A percentile compares a stretch with the other conserved stretches of the same genome.
Evolutionary conservation across 352 stramenopile species (phyloP).

Genomic region (Globisporangium parvum): DNA sequence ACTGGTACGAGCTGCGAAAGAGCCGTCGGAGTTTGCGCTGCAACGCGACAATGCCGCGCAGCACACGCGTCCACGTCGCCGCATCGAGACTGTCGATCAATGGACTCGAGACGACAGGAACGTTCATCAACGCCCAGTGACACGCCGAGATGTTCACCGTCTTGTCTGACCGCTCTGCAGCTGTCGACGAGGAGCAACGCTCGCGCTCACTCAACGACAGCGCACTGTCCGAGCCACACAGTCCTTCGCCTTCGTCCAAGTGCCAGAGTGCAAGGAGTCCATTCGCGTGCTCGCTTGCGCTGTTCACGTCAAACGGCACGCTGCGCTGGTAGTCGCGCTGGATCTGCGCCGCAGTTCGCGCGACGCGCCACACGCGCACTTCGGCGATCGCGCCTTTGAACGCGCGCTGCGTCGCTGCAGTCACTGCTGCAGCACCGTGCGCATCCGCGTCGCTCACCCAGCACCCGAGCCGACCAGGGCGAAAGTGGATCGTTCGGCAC

Average conservation of each 20-base stretch:
- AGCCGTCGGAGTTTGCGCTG: constrained; percentile 32
- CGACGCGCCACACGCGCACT: constrained; percentile 61
- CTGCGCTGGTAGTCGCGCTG: constrained; percentile 53
- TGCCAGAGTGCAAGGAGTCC: constrained; percentile 59
- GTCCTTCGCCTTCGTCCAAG: constrained; percentile 68
- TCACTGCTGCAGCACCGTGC: constrained; percentile 26
- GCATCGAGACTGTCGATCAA: constrained; percentile 25
- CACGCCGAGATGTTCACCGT: constrained; percentile 55
- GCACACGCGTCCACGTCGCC: constrained; percentile 7
- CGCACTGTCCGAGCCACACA: constrained; percentile 45
- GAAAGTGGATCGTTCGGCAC: constrained; percentile 39
- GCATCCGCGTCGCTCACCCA: constrained; percentile 55
- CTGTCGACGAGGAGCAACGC: not conserved
- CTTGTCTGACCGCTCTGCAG: constrained; percentile 16
- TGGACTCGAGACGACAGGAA: constrained; percentile 50
- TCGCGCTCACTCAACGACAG: constrained; percentile 1
- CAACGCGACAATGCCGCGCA: constrained; percentile 23
- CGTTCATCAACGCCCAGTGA: constrained; percentile 51
- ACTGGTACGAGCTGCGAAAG: constrained; percentile 18
- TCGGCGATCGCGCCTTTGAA: constrained; percentile 77
- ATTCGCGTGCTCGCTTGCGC: constrained; percentile 10
- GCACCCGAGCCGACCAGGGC: constrained; percentile 53
- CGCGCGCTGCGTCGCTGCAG: constrained; percentile 34
- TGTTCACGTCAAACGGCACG: constrained; percentile 33
- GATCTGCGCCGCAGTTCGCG: constrained; percentile 38